phyloP scores from a whole-genome alignment of 2,329 filamentous ascomycete species.

The Pseudopithomyces chartarum region DNA sequence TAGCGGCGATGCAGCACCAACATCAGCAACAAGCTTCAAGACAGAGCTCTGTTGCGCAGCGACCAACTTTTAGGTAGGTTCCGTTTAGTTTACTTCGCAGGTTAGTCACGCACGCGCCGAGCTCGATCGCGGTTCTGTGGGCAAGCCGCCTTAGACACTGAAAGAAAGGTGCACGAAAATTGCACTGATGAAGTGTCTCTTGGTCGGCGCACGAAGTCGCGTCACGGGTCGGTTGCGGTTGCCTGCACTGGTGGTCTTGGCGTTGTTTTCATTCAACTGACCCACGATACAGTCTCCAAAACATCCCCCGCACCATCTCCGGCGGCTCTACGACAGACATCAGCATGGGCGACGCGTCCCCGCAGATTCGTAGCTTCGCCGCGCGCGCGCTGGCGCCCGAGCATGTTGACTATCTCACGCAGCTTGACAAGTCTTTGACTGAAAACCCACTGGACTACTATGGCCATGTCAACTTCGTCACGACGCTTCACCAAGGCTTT shows the following conservation, averaged over 20 bases:
- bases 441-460: constrained; percentile 57
- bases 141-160: background rate
- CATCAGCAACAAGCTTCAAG: constrained; percentile 50
- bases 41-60: constrained; percentile 40
- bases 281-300: constrained; percentile 26
- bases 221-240: constrained; percentile 16
- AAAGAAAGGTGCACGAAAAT: background rate
- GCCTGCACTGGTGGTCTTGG: constrained; percentile 21
- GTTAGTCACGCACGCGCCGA: background rate
- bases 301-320: constrained; percentile 47
- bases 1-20: constrained; percentile 53
- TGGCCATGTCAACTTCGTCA: constrained; percentile 54
- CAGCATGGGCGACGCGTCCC: constrained; percentile 53
- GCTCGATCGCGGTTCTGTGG: background rate
- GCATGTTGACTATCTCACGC: constrained; percentile 51
- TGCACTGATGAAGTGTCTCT: background rate
- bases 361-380: constrained; percentile 50
- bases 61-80: constrained; percentile 45
- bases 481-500: constrained; percentile 55
- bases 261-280: constrained; percentile 16
- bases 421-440: constrained; percentile 49
- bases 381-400: constrained; percentile 49
- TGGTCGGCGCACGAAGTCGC: background rate
- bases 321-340: constrained; percentile 52
- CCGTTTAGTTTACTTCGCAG: background rate